A percentile compares a stretch with the other conserved stretches of the same genome.
Conservation (phyloP, 768 basidiomycete species). For the Leucosporidium scottii region DNA sequence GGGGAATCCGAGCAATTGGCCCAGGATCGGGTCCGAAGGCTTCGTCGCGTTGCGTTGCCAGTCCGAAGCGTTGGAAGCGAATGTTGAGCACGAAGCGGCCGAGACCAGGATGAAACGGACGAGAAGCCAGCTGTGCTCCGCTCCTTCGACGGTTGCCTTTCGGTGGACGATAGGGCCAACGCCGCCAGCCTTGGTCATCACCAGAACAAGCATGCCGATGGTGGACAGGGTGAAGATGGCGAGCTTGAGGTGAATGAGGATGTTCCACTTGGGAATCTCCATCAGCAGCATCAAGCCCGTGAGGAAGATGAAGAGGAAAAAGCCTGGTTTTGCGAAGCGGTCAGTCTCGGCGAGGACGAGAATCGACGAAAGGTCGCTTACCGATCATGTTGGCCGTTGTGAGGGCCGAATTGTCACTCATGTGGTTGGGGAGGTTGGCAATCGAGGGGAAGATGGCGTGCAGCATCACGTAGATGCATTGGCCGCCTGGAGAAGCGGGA, state of each 20-base stretch:
- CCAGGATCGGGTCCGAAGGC: conserved; percentile 34
- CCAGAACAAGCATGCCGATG: conserved; percentile 66
- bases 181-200: conserved; percentile 65
- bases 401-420: conserved; percentile 47
- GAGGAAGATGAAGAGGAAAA: conserved; percentile 24
- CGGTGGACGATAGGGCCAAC: conserved; percentile 66
- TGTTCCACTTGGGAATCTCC: conserved; percentile 31
- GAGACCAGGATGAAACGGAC: conserved; percentile 62
- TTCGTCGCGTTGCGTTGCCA: conserved; percentile 36
- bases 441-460: conserved; percentile 65
- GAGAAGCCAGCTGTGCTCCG: conserved; percentile 68
- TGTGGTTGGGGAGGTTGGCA: conserved; percentile 48
- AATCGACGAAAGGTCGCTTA: neutral
- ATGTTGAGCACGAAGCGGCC: conserved; percentile 38
- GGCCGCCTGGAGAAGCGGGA: conserved; percentile 49
- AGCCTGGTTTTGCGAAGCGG: too few species aligned
- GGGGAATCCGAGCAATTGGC: conserved; percentile 39
- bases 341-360: too few species aligned
- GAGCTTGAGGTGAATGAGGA: conserved; percentile 50
- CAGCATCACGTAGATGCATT: conserved; percentile 65
- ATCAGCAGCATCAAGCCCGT: too few species aligned
- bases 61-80: conserved; percentile 37
- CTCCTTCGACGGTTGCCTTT: conserved; percentile 58
- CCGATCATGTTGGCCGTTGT: conserved; percentile 31
- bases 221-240: conserved; percentile 62